A percentile compares a stretch with the other conserved stretches of the same genome.
phyloP scores from a whole-genome alignment of 176 grass and related monocot genomes.

The Tillandsia fasciculata region DNA sequence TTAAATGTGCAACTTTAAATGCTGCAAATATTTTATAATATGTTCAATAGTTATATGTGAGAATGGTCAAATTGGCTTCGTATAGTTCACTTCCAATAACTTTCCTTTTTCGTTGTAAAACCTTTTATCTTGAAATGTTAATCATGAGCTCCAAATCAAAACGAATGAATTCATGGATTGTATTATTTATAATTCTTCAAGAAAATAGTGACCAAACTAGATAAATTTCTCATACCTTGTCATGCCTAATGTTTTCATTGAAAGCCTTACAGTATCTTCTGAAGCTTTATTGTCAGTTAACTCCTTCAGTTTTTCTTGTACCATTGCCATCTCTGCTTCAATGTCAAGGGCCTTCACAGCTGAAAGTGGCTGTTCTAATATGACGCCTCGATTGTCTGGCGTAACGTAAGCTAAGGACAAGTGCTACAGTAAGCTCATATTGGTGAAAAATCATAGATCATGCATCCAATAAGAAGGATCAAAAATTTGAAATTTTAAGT shows the following conservation, averaged over 20 bases:
- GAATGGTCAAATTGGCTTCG: too few species aligned
- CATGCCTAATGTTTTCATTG: background rate
- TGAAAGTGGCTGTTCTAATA: background rate
- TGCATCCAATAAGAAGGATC: background rate
- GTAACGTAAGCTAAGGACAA: conserved; percentile 1
- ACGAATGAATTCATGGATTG: too few species aligned
- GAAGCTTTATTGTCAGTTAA: background rate
- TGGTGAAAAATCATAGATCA: background rate
- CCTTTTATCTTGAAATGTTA: too few species aligned
- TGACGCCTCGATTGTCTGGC: background rate
- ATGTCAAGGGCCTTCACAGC: background rate
- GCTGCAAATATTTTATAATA: too few species aligned
- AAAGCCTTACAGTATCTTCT: background rate
- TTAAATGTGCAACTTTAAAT: too few species aligned
- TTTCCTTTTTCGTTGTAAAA: background rate
- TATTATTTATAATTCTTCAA: too few species aligned
- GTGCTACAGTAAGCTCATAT: background rate
- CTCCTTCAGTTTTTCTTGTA: conserved; percentile 1
- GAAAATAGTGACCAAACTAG: background rate
- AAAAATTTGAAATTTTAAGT: too few species aligned
- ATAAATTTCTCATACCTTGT: background rate
- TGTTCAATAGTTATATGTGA: too few species aligned
- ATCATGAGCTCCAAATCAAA: too few species aligned
- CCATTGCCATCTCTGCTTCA: background rate
- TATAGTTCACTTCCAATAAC: too few species aligned